phyloP scores from a whole-genome alignment of 2,329 filamentous ascomycete genomes.

The Calonectria henricotiae region DNA sequence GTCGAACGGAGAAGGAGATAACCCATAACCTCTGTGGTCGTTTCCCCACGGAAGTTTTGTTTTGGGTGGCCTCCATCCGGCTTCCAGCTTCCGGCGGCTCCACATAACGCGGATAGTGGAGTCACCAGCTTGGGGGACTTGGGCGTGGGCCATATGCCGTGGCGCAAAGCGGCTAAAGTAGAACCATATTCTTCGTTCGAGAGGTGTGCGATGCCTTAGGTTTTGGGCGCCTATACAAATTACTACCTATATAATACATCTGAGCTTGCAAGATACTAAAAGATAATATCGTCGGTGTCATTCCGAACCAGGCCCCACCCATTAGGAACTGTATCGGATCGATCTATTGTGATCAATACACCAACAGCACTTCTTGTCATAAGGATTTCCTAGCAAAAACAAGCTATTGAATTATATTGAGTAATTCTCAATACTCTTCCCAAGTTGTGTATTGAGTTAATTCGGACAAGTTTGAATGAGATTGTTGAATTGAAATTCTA shows the following conservation, averaged over 20 bases:
- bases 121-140: constrained; percentile 12
- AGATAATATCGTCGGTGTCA: neutral
- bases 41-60: constrained; percentile 15
- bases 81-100: constrained; percentile 36
- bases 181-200: neutral
- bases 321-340: neutral
- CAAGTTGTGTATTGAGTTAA: neutral
- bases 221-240: neutral
- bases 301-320: neutral
- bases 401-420: too few relatives aligned
- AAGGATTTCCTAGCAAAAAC: too few relatives aligned
- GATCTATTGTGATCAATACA: neutral
- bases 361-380: too few relatives aligned
- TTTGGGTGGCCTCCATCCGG: constrained; percentile 28
- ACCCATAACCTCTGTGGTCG: constrained; percentile 15
- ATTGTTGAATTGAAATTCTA: neutral
- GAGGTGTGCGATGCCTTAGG: neutral
- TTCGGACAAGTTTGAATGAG: neutral
- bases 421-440: too few relatives aligned
- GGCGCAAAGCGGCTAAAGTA: neutral
- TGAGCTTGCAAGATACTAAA: neutral
- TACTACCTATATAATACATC: too few relatives aligned
- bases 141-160: neutral
- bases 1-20: constrained; percentile 34
- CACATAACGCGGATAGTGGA: constrained; percentile 33